phyloP scores from a whole-genome alignment of 306 rosid genomes.

The Cucurbita ficifolia region DNA sequence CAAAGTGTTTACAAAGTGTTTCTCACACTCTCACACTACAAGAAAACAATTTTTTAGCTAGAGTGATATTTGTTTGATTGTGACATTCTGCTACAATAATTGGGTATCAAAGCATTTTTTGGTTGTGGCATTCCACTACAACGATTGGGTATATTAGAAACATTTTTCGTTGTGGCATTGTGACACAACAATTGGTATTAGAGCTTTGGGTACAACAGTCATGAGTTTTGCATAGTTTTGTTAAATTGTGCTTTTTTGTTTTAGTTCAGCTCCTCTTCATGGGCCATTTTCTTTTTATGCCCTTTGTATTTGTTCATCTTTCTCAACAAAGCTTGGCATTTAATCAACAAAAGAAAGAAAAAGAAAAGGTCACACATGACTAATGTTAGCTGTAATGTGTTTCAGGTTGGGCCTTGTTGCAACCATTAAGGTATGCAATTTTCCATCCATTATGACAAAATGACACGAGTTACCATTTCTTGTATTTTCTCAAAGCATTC shows the following conservation, averaged over 20 bases:
- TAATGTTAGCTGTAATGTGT: slow-evolving; percentile 22
- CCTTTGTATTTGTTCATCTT: background rate
- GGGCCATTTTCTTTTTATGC: background rate
- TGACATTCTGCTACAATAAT: too few species aligned
- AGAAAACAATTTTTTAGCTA: too few species aligned
- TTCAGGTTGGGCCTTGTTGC: slow-evolving; percentile 97
- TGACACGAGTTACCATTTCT: slow-evolving; percentile 1
- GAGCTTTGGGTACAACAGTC: background rate
- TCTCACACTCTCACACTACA: too few species aligned
- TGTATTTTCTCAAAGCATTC: background rate
- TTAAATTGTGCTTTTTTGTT: background rate
- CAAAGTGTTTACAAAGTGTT: too few species aligned
- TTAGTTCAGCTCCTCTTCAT: background rate
- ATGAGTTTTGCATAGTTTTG: too few species aligned
- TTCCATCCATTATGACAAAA: slow-evolving; percentile 5
- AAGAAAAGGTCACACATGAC: background rate
- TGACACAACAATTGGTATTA: too few species aligned
- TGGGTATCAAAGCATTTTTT: too few species aligned
- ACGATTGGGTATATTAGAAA: too few species aligned
- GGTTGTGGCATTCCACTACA: too few species aligned
- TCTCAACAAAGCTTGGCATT: background rate
- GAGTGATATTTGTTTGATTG: too few species aligned
- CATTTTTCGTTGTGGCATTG: too few species aligned
- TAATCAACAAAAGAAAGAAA: background rate
- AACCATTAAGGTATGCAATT: slow-evolving; percentile 66